Conservation (phyloP, 768 basidiomycete species). For the Leccinum truebloodii region DNA sequence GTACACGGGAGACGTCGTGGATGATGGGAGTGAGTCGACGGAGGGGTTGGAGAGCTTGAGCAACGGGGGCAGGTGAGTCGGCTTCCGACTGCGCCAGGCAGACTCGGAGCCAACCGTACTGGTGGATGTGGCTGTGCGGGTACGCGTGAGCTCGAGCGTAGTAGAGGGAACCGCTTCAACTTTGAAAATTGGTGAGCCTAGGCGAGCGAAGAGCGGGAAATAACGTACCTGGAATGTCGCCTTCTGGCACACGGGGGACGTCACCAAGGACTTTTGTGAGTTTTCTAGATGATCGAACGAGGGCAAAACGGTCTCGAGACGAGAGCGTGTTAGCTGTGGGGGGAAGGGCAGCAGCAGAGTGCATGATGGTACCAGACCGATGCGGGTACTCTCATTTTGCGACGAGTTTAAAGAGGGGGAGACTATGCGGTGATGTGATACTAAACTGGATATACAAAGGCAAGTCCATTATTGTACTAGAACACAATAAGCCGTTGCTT, state of each 20-base stretch:
- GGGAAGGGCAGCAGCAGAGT: constrained; percentile 34
- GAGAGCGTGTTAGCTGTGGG: constrained; percentile 61
- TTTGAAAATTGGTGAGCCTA: neutral
- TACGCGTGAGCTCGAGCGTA: neutral
- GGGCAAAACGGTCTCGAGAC: constrained; percentile 50
- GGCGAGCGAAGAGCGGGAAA: rapidly evolving
- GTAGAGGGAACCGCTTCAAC: neutral
- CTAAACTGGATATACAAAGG: constrained; percentile 24
- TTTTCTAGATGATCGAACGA: constrained; percentile 60
- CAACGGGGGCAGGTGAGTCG: constrained; percentile 29
- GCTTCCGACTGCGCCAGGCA: constrained; percentile 29
- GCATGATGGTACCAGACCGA: constrained; percentile 29
- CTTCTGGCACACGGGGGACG: constrained; percentile 58
- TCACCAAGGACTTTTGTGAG: constrained; percentile 58
- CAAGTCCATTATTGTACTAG: constrained; percentile 7
- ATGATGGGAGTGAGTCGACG: constrained; percentile 7
- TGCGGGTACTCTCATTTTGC: neutral
- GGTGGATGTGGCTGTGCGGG: neutral
- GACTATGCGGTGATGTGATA: constrained; percentile 12
- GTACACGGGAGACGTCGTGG: neutral
- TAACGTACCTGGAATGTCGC: constrained; percentile 7
- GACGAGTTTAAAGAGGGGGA: constrained; percentile 14
- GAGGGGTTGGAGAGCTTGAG: constrained; percentile 17
- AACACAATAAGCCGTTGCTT: constrained; percentile 7
- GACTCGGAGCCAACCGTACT: constrained; percentile 4